phyloP scores from a whole-genome alignment of 805 yeast genomes.

The Barnettozyma sucrosica region DNA sequence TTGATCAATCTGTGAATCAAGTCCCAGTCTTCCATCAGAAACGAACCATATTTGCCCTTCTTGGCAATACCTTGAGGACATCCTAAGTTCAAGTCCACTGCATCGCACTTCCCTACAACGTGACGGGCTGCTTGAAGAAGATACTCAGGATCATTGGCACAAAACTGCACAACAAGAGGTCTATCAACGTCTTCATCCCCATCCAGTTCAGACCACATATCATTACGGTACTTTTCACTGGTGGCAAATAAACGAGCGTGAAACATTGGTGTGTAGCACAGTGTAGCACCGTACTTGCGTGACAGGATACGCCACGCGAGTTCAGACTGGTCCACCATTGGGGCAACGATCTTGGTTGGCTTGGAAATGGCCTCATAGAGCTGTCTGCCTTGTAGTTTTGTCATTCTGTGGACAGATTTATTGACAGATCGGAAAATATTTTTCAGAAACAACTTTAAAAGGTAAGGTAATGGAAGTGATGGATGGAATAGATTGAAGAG shows the following conservation, averaged over 20 bases:
- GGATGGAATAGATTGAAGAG: too few species aligned
- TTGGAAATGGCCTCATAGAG: slow-evolving; percentile 62
- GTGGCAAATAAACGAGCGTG: slow-evolving; percentile 90
- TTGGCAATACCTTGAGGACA: slow-evolving; percentile 98
- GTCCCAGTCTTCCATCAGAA: slow-evolving; percentile 96
- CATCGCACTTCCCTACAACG: slow-evolving; percentile 85
- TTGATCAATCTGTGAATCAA: slow-evolving; percentile 65
- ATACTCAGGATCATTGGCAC: slow-evolving; percentile 91
- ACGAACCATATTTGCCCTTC: slow-evolving; percentile 93
- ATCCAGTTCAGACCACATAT: slow-evolving; percentile 68
- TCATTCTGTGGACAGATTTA: slow-evolving; percentile 13
- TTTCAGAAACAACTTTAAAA: background rate
- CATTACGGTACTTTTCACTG: slow-evolving; percentile 70
- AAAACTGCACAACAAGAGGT: slow-evolving; percentile 90
- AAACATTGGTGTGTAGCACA: slow-evolving; percentile 95
- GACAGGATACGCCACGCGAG: slow-evolving; percentile 91
- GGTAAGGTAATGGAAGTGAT: too few species aligned
- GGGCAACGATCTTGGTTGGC: slow-evolving; percentile 88
- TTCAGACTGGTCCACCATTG: slow-evolving; percentile 98
- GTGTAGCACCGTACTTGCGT: slow-evolving; percentile 83
- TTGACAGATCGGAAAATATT: slow-evolving; percentile 26
- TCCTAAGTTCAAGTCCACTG: slow-evolving; percentile 91
- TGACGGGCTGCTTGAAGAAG: slow-evolving; percentile 73
- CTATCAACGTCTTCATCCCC: slow-evolving; percentile 68
- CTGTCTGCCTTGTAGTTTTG: slow-evolving; percentile 49